A percentile compares a stretch with the other conserved stretches of the same genome.
phyloP scores from a whole-genome alignment of 2,329 filamentous ascomycete species.

The Colletotrichum costaricense region DNA sequence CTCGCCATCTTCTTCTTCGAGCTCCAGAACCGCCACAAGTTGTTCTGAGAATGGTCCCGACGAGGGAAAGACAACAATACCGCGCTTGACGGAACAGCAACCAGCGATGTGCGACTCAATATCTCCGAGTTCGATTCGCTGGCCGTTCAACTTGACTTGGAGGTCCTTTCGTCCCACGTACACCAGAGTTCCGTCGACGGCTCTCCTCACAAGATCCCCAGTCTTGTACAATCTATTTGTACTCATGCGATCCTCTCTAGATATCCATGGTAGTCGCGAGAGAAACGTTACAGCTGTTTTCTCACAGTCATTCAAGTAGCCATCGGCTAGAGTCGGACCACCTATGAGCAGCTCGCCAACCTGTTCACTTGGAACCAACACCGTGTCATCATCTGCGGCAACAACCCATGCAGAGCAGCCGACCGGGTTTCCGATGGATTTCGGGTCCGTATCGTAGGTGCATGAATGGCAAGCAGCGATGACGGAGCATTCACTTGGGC shows the following conservation, averaged over 20 bases:
- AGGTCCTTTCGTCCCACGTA: slow-evolving; percentile 38
- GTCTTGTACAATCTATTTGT: slow-evolving; percentile 52
- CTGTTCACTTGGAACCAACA: slow-evolving; percentile 44
- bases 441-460: not conserved
- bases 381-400: slow-evolving; percentile 41
- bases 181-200: slow-evolving; percentile 27
- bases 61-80: slow-evolving; percentile 12
- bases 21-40: slow-evolving; percentile 14
- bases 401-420: slow-evolving; percentile 45
- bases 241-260: slow-evolving; percentile 29
- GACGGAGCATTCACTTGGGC: slow-evolving; percentile 52
- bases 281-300: slow-evolving; percentile 60
- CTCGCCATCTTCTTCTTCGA: not conserved
- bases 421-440: slow-evolving; percentile 36
- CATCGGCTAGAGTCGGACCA: slow-evolving; percentile 57
- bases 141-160: slow-evolving; percentile 40
- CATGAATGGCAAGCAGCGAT: slow-evolving; percentile 53
- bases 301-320: slow-evolving; percentile 58
- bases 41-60: not conserved
- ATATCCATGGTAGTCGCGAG: slow-evolving; percentile 50
- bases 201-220: slow-evolving; percentile 51
- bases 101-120: slow-evolving; percentile 31
- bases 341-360: slow-evolving; percentile 52
- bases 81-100: not conserved
- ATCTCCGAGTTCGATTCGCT: slow-evolving; percentile 40